Base-by-base conservation (phyloP, 2,329 filamentous ascomycete genomes). In the Alternaria panax region DNA sequence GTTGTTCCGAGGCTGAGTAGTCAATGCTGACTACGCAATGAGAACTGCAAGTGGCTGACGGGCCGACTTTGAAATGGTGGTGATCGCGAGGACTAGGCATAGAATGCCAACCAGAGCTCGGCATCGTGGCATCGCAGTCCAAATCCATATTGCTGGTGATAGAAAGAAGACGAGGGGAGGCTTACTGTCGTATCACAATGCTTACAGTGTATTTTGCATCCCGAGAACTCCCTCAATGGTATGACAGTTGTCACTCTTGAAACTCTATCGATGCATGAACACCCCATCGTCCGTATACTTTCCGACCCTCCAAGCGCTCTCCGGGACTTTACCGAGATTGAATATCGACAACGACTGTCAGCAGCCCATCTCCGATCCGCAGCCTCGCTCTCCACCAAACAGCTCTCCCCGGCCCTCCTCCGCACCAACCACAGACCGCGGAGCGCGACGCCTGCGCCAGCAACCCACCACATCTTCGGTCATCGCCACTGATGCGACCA, bases 371-470 rank as follows among this genome's bases (percentile, higher is more conserved):
- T 48, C 45, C 45, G 45, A 48, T 24, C 20, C 45, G 30, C 22
- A 36, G 45, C 45, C 45, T 48, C 22, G 20, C 30, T 14, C 30
- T 48, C 45, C 45, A 32, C 45, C 45, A 48, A 36, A 34, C 30
- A 48, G 20, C 28, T 34, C 5, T 24, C 28, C 45, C 45, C 45
- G 28, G 45, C 22, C 30, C 16, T 34, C n/a, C 47, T 57, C 54
- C 54, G 54, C 54, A 25, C 54, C 54, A 57, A 57, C 54, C 54
- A 57, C n/a, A 14, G 27, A 20, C 16, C 22, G 38, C 54, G 47
- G 47, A 57, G 47, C 7, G 9, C 20, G 30, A 34, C 20, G 30
- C 30, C 14, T 36, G 45, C 45, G 24, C 45, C 18, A 30, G 11
- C 45, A 28, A 34, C 36, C 28, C 28, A 41, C 27, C 27, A 36